Conservation (phyloP, 2,329 filamentous ascomycete genomes). For the Verticillium nubilum region DNA sequence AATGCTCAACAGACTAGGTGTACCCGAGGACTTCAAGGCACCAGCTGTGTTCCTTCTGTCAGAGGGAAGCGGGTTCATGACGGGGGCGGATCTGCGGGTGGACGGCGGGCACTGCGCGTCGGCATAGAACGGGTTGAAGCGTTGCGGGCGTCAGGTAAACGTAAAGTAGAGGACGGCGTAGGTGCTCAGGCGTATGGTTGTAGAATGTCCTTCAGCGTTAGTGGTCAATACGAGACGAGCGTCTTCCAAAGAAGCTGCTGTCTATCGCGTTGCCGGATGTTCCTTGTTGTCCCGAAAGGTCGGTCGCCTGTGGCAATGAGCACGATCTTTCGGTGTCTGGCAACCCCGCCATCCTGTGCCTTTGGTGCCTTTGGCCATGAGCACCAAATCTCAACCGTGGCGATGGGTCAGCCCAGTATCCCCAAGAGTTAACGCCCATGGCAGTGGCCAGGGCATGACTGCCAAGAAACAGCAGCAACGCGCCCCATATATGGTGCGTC, state of each 20-base stretch:
- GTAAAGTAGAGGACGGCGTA: neutral
- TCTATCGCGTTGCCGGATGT: neutral
- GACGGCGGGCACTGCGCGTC: constrained; percentile 50
- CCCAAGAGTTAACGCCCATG: neutral
- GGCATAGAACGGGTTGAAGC: constrained; percentile 13
- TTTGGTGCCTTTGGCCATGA: neutral
- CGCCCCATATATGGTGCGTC: neutral
- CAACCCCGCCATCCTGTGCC: neutral
- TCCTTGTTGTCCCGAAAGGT: neutral
- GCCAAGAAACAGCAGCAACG: neutral
- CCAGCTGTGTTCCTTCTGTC: constrained; percentile 52
- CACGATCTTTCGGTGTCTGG: neutral
- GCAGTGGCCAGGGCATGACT: neutral
- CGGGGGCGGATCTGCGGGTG: constrained; percentile 49
- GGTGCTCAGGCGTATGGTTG: neutral
- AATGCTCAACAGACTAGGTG: constrained; percentile 46
- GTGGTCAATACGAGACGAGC: neutral
- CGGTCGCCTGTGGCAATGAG: neutral
- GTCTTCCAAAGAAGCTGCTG: no score
- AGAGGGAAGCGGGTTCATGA: constrained; percentile 53
- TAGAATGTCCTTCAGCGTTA: neutral
- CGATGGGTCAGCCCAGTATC: neutral
- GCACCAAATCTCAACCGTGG: neutral
- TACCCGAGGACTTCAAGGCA: constrained; percentile 53
- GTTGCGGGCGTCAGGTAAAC: neutral